Conservation (phyloP, 1,139 yeast genomes). For the Suhomyces bolitotheri region DNA sequence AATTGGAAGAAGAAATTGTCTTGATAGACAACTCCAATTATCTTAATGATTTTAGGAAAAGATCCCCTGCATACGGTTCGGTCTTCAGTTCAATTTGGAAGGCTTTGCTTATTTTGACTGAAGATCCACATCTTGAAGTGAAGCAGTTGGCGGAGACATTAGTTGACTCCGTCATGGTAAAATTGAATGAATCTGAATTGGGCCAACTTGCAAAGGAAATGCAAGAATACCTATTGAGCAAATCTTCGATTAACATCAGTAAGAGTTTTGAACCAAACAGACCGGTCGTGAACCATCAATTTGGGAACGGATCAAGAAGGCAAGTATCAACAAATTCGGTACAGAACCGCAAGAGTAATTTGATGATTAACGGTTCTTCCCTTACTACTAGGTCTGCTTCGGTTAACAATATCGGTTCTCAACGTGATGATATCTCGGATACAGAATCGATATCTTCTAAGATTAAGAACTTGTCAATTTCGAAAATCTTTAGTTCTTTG, state of each 20-base stretch:
- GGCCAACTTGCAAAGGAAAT: conserved; percentile 63
- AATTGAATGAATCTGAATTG: conserved; percentile 66
- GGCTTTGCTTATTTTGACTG: conserved; percentile 73
- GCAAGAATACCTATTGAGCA: conserved; percentile 62
- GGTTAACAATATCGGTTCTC: conserved; percentile 22
- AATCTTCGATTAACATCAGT: conserved; percentile 44
- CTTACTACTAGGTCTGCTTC: conserved; percentile 38
- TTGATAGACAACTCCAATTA: conserved; percentile 60
- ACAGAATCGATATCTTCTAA: conserved; percentile 40
- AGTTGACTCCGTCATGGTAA: conserved; percentile 71
- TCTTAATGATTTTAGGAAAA: conserved; percentile 59
- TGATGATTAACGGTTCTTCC: conserved; percentile 33
- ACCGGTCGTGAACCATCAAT: conserved; percentile 34
- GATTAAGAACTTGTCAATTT: conserved; percentile 41
- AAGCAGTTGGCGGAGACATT: conserved; percentile 70
- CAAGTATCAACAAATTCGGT: conserved; percentile 39
- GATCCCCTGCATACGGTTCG: conserved; percentile 79
- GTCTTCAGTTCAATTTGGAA: conserved; percentile 90
- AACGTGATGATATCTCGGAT: conserved; percentile 27
- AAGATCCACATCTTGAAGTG: conserved; percentile 88
- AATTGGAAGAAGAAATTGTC: conserved; percentile 77
- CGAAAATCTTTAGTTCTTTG: conserved; percentile 45
- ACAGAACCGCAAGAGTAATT: conserved; percentile 28
- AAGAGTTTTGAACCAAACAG: conserved; percentile 40
- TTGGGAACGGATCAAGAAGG: conserved; percentile 25